These are phyloP conservation scores for Phalaenopsis aphrodite DNA, from an alignment of 106 monocot species.

Conservation along the genomic window DNA sequence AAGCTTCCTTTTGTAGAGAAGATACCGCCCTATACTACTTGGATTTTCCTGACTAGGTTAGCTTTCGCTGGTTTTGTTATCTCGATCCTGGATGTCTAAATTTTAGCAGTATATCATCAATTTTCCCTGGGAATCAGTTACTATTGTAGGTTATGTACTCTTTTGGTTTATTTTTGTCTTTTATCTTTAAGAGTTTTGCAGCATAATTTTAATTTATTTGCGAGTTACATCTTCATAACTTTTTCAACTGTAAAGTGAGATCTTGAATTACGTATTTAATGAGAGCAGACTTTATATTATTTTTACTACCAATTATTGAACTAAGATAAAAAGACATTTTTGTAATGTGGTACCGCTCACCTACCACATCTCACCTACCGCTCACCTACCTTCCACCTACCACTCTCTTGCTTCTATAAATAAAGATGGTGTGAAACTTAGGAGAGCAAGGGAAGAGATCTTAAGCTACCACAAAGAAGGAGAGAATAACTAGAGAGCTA, in stretches of 20 bases:
- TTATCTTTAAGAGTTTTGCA: not conserved
- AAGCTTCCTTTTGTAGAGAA: conserved; percentile 79
- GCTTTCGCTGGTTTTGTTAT: not conserved
- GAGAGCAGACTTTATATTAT: not conserved
- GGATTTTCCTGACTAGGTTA: conserved; percentile 95
- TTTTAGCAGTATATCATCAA: not conserved
- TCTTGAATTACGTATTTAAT: not conserved
- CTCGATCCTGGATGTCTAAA: too few relatives aligned
- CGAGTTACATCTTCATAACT: not conserved
- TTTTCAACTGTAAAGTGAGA: not conserved
- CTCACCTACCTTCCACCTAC: too few relatives aligned
- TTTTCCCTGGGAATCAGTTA: not conserved
- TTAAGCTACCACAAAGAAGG: too few relatives aligned
- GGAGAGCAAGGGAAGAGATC: too few relatives aligned
- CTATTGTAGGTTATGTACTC: not conserved
- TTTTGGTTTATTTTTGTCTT: not conserved
- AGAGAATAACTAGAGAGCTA: too few relatives aligned
- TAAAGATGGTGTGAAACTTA: too few relatives aligned
- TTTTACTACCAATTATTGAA: too few relatives aligned
- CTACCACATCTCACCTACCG: too few relatives aligned
- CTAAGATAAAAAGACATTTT: too few relatives aligned
- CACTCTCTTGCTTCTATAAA: too few relatives aligned
- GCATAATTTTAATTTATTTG: not conserved
- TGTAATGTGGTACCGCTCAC: too few relatives aligned
- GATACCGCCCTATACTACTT: conserved; percentile 84